phyloP scores from a whole-genome alignment of 2,329 filamentous ascomycete genomes.

The Alternaria ethzedia region DNA sequence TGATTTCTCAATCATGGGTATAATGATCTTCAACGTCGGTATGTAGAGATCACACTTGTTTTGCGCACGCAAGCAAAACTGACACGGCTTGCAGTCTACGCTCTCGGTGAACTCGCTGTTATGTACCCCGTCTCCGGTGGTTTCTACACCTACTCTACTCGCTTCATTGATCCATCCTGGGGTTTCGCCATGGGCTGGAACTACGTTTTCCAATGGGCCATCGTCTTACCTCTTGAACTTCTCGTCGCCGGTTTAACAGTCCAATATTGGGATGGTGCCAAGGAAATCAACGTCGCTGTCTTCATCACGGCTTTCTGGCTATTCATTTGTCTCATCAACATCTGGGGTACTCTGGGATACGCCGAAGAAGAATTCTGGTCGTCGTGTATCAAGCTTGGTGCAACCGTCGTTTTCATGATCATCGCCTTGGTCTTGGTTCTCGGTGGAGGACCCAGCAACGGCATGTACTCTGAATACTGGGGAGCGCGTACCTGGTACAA shows the following conservation, averaged over 20 bases:
- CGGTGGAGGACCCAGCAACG: slow-evolving; percentile 60
- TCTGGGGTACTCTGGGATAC: slow-evolving; percentile 50
- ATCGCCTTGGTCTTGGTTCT: slow-evolving; percentile 62
- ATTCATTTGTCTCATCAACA: slow-evolving; percentile 47
- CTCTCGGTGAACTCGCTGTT: slow-evolving; percentile 61
- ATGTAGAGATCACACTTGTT: slow-evolving; percentile 13
- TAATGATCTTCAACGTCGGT: slow-evolving; percentile 51
- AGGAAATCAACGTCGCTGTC: slow-evolving; percentile 30
- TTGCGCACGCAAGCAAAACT: slow-evolving; percentile 23
- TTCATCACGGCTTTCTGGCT: slow-evolving; percentile 49
- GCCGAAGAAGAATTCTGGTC: slow-evolving; percentile 52
- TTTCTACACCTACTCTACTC: slow-evolving; percentile 59
- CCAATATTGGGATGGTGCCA: slow-evolving; percentile 41
- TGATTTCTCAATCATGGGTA: slow-evolving; percentile 50
- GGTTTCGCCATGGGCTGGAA: slow-evolving; percentile 49
- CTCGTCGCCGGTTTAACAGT: slow-evolving; percentile 48
- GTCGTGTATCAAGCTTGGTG: slow-evolving; percentile 43
- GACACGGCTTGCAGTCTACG: slow-evolving; percentile 57
- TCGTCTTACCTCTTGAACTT: slow-evolving; percentile 50
- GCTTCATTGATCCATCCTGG: slow-evolving; percentile 58
- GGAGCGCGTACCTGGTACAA: slow-evolving; percentile 67
- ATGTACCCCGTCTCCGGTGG: slow-evolving; percentile 63
- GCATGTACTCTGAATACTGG: slow-evolving; percentile 59
- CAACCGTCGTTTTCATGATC: slow-evolving; percentile 50
- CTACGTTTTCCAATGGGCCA: slow-evolving; percentile 47